These are phyloP conservation scores for Pinus tabuliformis DNA, from an alignment of 75 land plant genomes.

Conservation along the genomic window DNA sequence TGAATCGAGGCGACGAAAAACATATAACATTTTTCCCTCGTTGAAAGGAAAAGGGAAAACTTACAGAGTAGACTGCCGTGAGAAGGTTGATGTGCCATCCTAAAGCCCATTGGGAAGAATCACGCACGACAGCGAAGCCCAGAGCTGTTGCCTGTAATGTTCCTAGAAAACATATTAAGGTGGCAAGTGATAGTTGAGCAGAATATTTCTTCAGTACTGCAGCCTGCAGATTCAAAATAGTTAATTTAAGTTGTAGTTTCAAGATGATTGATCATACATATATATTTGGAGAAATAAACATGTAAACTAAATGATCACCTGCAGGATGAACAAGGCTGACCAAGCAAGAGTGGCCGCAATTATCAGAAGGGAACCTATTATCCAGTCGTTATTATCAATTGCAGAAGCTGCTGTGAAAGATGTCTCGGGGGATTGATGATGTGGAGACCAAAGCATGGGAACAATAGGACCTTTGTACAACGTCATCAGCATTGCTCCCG, in stretches of 20 bases:
- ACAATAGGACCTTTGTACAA: too few relatives aligned
- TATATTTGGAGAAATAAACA: neutral
- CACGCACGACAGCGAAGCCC: slow-evolving; percentile 19
- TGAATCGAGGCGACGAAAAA: neutral
- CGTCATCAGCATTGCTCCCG: too few relatives aligned
- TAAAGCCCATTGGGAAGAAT: slow-evolving; percentile 25
- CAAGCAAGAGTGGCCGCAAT: too few relatives aligned
- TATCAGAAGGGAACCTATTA: too few relatives aligned
- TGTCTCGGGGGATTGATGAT: too few relatives aligned
- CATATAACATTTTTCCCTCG: neutral
- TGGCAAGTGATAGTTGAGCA: too few relatives aligned
- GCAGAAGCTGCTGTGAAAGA: too few relatives aligned
- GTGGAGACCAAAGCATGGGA: too few relatives aligned
- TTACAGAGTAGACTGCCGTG: slow-evolving; percentile 47
- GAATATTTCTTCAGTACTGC: slow-evolving; percentile 38
- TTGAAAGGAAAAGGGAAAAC: neutral
- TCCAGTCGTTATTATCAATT: too few relatives aligned
- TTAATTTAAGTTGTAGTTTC: neutral
- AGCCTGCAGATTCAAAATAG: slow-evolving; percentile 22
- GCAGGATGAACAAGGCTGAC: too few relatives aligned
- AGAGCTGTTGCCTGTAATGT: slow-evolving; percentile 16
- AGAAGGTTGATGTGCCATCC: slow-evolving; percentile 21
- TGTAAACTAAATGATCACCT: too few relatives aligned
- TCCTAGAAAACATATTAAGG: slow-evolving; percentile 39
- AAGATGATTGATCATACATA: neutral